These are phyloP conservation scores for Fusarium pseudocircinatum DNA, from an alignment of 2,329 filamentous ascomycete species.

Conservation along the genomic window DNA sequence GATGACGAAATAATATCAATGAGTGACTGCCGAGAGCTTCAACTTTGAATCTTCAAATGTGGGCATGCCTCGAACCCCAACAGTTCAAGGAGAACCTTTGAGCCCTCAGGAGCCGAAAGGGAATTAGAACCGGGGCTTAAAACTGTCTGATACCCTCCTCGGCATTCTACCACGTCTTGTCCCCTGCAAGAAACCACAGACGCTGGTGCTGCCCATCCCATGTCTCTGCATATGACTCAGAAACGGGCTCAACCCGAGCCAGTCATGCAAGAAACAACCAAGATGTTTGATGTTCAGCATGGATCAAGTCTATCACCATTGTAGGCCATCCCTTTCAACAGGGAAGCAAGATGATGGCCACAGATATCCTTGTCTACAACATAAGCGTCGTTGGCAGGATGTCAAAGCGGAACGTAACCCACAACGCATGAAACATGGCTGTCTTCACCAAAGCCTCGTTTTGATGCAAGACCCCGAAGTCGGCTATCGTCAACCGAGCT, in stretches of 20 bases:
- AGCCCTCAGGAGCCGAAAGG: not conserved
- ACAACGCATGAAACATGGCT: not conserved
- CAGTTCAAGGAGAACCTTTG: not conserved
- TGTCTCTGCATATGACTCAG: not conserved
- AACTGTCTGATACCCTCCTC: not conserved
- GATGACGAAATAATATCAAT: not conserved
- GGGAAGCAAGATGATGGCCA: not conserved
- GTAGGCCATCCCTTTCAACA: not conserved
- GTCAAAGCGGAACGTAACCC: not conserved
- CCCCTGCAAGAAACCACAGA: not conserved
- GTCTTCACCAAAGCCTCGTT: not conserved
- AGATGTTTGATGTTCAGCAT: not conserved
- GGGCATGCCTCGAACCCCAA: not conserved
- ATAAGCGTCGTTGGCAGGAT: not conserved
- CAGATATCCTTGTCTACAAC: not conserved
- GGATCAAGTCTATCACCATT: not conserved
- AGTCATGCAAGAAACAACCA: not conserved
- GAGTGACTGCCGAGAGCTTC: not conserved
- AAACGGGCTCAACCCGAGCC: not conserved
- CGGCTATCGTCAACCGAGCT: not conserved
- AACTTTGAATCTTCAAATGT: not conserved
- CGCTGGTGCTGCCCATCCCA: not conserved
- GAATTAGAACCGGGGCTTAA: too few relatives aligned
- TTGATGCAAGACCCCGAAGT: not conserved
- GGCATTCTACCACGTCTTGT: not conserved